Base-by-base conservation (phyloP, 2,329 filamentous ascomycete genomes). In the Colletotrichum trifolii region DNA sequence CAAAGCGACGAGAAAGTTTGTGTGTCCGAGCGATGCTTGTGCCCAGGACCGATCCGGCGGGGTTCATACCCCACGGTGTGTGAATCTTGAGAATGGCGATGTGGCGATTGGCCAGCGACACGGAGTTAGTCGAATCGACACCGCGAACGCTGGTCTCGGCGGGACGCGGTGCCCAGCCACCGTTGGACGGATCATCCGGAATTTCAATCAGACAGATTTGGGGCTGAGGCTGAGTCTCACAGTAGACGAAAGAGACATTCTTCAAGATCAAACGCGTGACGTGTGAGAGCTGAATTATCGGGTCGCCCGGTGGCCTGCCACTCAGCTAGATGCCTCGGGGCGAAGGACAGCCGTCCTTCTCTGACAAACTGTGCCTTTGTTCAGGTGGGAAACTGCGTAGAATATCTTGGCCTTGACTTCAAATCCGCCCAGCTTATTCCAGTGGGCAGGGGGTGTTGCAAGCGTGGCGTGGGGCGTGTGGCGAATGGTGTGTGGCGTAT, bases 1-100 rank as follows among this genome's bases (percentile, higher is more conserved):
- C 64, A 55, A 54, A 55, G 49, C 45, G 50, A 38, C 34, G 48
- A 64, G 43, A 64, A 15, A 67, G 43, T 54, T 60, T 55, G 25
- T 25, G 25, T 25, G 25, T 47, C 60, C 60, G 49, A 55, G 54
- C 60, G 46, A 47, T 60, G 40, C 35, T 55, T 42, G 36, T 53
- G 40, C 34, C 56, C 15, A 34, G 8, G 17, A 42, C 55, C 54
- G 48, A 52, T 64, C 15, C 39, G 49, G 35, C 60, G 25, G 25
- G 25, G 43, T 65, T 45, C 8, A 38, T 8, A 36, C 13, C 15
- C 35, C 50, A n/a, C 3, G 46, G 39, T 42, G 39, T 40, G 13
- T 25, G 4, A 25, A 25, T 25, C 25, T 17, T 49, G 60, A 40
- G 25, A 61, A 55, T 40, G 17, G 52, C 58, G 39, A 33, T 39